Base-by-base conservation (phyloP, 1,284 basidiomycete genomes). In the Leccinum solheimii region DNA sequence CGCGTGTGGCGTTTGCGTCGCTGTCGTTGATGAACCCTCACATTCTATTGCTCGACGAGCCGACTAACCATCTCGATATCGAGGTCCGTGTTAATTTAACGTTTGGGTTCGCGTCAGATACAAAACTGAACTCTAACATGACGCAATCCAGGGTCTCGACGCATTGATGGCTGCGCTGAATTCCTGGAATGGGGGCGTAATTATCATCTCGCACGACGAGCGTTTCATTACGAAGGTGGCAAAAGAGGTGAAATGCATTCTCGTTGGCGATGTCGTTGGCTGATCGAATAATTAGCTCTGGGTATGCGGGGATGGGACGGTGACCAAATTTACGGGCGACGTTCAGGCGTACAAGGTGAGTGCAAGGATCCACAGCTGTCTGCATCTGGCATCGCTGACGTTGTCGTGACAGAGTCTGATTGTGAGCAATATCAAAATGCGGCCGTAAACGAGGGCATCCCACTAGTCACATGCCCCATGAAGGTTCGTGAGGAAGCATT, bases 51-150 rank as follows among this genome's bases (percentile, higher is more conserved):
- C 83, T 98, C 58, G 95, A 98, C 76, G 94, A 97, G 87, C 97
- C 97, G 63, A 97, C 96, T 69, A 98, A 98, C 82, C 97, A 98
- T 78, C 80, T 98, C 76, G 95, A 98, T 89, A 95, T 95, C 66
- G 92, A 94, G 81, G 87, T 87, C 67, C 62, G 76, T 53, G 30
- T 54, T 76, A 40, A 34, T 51, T 54, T 27, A 11, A 34, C 5
- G 10, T 21, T 30, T 53, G 5, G 9, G 1, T 32, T 13, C 2
- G 49, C 26, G 8, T 27, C 26, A 36, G 27, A n/a, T 16, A 0
- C 32, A n/a, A 10, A 6, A 16, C 23, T 56, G 23, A 56, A 48
- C 19, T 48, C 21, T 45, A 3, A 27, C 26, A 0, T 7, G n/a
- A 32, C 45, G n/a, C 19, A 8, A 36, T 6, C 1, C 52, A 68